Evolutionary conservation across 2,329 filamentous ascomycete species (phyloP), one percentile per base, ranked within the genome.

Genomic region (Ophiobolus disseminans): DNA sequence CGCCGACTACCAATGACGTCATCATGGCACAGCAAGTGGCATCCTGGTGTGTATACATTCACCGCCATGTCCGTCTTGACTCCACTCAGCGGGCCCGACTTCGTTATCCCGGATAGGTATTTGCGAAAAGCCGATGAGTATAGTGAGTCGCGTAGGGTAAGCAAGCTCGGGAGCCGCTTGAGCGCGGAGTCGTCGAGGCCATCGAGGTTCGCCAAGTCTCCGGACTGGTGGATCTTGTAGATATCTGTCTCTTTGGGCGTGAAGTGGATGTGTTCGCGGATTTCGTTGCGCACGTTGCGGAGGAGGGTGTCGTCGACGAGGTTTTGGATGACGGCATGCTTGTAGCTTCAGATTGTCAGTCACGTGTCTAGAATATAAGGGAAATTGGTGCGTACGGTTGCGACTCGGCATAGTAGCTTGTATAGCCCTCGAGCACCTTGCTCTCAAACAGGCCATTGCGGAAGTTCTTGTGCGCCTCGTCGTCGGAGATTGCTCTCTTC

Each of bases 181-280:
- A 97, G 82, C 5, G 92, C 91, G 6, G 87, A 86, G 69, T 95
- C 87, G 54, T 96, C 90, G 34, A 99, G 84, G 19, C 94, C 94
- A 74, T 97, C 93, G 49, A 99, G 85, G 75, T 99, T 99, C 37
- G 94, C 94, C 25, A 99, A 83, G 73, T 99, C 94, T 58, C 94
- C 94, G 4, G 93, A 97, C 79, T 99, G 94, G 81, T 97, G 92
- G 69, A 99, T 97, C 76, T 95, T 96, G 83, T 99, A 99, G 65
- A 99, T 99, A 73, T 99, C 94, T 38, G 94, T 99, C 76, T 99
- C 94, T 75, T 99, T 99, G 63, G 92, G 92, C 10, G 94, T 97
- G 78, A 99, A 99, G 60, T 90, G 87, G 60, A 99, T 89, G 69
- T 96, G 92, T 61, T 88, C 82, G 73, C 88, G 87, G 73, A 97